Conservation (phyloP, 345 rosid genomes). For the Capsella bursapastoris region DNA sequence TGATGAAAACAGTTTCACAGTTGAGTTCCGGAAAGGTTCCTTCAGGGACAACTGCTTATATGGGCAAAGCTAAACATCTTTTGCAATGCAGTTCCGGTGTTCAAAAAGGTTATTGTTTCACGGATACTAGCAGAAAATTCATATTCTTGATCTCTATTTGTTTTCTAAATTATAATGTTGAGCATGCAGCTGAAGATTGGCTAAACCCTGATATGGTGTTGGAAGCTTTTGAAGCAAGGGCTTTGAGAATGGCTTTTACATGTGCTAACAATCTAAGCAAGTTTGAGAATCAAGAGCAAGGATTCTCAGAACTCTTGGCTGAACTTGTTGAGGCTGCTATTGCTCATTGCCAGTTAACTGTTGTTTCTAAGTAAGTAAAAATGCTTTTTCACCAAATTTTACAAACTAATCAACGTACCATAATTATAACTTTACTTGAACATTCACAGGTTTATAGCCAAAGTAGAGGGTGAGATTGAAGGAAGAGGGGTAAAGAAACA, state of each 20-base stretch:
- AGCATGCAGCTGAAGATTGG: constrained; percentile 76
- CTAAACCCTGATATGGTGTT: constrained; percentile 63
- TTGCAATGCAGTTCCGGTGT: constrained; percentile 63
- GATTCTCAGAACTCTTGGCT: constrained; percentile 72
- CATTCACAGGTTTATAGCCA: constrained; percentile 70
- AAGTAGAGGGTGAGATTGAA: constrained; percentile 67
- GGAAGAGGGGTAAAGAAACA: constrained; percentile 68
- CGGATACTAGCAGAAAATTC: background rate
- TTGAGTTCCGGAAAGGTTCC: constrained; percentile 65
- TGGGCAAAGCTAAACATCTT: constrained; percentile 68
- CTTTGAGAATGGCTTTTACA: constrained; percentile 72
- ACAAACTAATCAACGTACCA: background rate
- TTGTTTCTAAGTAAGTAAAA: constrained; percentile 78
- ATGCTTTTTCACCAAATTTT: constrained; percentile 8
- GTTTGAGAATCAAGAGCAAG: constrained; percentile 74
- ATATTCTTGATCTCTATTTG: background rate
- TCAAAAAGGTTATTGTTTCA: constrained; percentile 51
- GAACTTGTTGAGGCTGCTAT: constrained; percentile 70
- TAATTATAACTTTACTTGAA: background rate
- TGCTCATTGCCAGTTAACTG: constrained; percentile 92
- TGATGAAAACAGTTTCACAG: constrained; percentile 82
- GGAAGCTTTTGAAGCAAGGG: constrained; percentile 87
- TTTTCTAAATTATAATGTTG: background rate
- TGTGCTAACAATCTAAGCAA: constrained; percentile 69
- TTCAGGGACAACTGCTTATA: constrained; percentile 79